phyloP scores from a whole-genome alignment of 2,329 filamentous ascomycete genomes.

The Colletotrichum falcatum region DNA sequence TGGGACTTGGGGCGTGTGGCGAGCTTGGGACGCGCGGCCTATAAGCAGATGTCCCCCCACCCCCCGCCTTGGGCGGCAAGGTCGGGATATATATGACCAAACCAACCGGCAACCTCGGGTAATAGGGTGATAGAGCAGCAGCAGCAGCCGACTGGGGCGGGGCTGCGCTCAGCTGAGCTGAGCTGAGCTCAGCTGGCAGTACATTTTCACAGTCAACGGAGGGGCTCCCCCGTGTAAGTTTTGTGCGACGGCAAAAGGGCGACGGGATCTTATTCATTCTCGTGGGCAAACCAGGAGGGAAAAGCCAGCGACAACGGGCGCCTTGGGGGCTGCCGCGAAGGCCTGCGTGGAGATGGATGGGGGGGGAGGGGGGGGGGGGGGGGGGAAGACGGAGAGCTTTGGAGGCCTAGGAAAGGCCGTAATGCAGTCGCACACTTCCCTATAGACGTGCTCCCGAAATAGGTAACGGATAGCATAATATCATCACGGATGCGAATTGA shows the following conservation, averaged over 20 bases:
- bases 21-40: background rate
- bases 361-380: too few species aligned
- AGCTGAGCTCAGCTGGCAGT: background rate
- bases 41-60: background rate
- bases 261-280: background rate
- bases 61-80: background rate
- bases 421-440: background rate
- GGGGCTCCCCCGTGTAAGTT: background rate
- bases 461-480: conserved; percentile 29
- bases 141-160: background rate
- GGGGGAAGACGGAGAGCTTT: background rate
- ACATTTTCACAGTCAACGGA: background rate
- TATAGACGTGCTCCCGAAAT: conserved; percentile 3
- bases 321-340: background rate
- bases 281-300: background rate
- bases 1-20: background rate
- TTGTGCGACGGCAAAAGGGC: background rate
- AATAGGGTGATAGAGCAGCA: background rate
- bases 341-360: too few species aligned
- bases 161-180: background rate
- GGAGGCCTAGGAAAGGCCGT: background rate
- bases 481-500: conserved; percentile 23
- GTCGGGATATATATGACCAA: background rate
- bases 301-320: background rate
- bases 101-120: background rate